Evolutionary conservation across 2,329 filamentous ascomycete species (phyloP), one percentile per base, ranked within the genome.

Genomic region (Neoscytalidium dimidiatum): DNA sequence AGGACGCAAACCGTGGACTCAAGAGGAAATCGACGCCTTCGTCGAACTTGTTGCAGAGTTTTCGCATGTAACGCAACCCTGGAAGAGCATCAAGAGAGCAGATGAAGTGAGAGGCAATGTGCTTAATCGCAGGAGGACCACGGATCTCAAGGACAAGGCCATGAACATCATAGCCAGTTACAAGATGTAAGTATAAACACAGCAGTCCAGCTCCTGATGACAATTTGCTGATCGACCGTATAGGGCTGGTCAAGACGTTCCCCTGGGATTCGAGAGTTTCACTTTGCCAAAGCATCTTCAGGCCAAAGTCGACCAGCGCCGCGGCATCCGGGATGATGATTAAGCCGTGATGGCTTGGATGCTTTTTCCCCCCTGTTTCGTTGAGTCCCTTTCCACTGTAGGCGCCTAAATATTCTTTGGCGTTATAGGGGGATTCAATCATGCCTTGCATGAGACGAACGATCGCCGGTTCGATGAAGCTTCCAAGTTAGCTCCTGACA

Each of bases 121-220:
- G 6, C 62, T 77, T 21, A 69, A 75, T 11, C 68, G 72, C 3
- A 78, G 86, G 2, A 77, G 73, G 5, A 83, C 88, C 66, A 83
- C 85, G 2, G 82, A 85, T 49, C 66, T 87, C 7, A 81, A 81
- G 67, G 79, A 81, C 51, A 81, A 81, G 66, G 78, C 73, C 13
- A 70, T 77, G 56, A 80, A 74, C 48, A 76, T 81, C 71, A 77
- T 78, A 11, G 65, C 74, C 6, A 73, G 70, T 44, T 79, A 74
- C 73, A 73, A 79, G 33, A 77, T 75, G 79, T 80, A 70, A 68
- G 76, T 70, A 21, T 8, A 7, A 13, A 11, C 19, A 4, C n/a
- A 9, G 21, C 11, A 3, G 4, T 3, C 9, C 14, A 2, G 8
- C n/a, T 60, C 7, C 7, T 41, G 6, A 17, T 8, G 11, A 11